Conservation (phyloP, 2,329 filamentous ascomycete species). For the Chaetomium sp. region DNA sequence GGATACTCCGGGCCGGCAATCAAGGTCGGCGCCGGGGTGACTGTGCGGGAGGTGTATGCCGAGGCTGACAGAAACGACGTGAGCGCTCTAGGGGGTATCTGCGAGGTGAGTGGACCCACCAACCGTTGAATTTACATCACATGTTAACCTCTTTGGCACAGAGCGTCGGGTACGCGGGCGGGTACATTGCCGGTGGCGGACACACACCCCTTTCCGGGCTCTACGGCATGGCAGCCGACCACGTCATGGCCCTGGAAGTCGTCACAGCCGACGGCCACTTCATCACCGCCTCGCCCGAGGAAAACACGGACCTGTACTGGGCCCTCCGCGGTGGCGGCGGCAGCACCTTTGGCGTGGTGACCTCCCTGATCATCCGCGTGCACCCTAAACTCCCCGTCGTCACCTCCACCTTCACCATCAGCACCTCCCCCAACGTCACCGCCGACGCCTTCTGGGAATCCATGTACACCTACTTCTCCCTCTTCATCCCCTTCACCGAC, state of each 20-base stretch:
- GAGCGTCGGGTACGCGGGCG: conserved; percentile 60
- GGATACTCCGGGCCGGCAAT: conserved; percentile 50
- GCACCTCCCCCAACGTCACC: conserved; percentile 42
- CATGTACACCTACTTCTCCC: conserved; percentile 47
- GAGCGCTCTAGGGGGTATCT: conserved; percentile 51
- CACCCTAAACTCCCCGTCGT: conserved; percentile 26
- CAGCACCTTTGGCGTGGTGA: conserved; percentile 29
- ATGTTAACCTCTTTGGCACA: conserved; percentile 14
- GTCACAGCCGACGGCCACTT: conserved; percentile 50
- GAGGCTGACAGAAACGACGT: conserved; percentile 44
- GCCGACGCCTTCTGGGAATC: conserved; percentile 46
- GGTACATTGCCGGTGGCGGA: conserved; percentile 56
- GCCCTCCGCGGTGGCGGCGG: conserved; percentile 38
- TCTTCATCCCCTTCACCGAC: conserved; percentile 42
- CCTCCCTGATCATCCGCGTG: conserved; percentile 26
- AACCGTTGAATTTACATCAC: neutral
- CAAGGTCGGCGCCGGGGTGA: conserved; percentile 52
- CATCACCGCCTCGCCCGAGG: conserved; percentile 43
- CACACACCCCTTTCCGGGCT: conserved; percentile 50
- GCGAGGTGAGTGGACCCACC: conserved; percentile 35
- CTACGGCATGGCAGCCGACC: conserved; percentile 51
- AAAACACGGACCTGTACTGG: conserved; percentile 48
- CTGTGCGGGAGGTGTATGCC: conserved; percentile 45
- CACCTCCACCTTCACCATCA: conserved; percentile 41
- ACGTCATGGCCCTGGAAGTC: conserved; percentile 47